A percentile compares a stretch with the other conserved stretches of the same genome.
Evolutionary conservation across 495 filamentous ascomycete species (phyloP).

Genomic region (Penicillium pancosmium): DNA sequence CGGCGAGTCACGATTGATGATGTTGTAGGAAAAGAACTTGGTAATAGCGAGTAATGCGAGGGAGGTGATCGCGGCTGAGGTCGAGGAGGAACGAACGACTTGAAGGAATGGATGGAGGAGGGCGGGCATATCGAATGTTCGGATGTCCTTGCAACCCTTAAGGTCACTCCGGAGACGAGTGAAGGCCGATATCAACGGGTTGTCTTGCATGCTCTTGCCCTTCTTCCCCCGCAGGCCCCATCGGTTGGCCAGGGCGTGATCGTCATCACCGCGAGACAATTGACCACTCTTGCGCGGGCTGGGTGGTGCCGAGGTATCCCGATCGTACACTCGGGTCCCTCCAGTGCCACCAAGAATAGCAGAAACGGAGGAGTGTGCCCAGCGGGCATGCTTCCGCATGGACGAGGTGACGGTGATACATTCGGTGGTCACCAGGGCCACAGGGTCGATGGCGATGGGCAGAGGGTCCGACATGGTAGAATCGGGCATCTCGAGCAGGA

Average conservation of each 20-base stretch:
- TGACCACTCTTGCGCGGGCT: conserved; percentile 39
- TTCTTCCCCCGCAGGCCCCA: conserved; percentile 97
- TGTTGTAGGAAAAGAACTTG: conserved; percentile 94
- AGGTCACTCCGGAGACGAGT: conserved; percentile 86
- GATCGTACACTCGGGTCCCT: conserved; percentile 51
- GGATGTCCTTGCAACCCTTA: conserved; percentile 91
- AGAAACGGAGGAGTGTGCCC: conserved; percentile 94
- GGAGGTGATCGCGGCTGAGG: conserved; percentile 93
- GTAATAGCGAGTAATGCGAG: conserved; percentile 93
- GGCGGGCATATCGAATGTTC: conserved; percentile 83
- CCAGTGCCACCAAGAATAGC: conserved; percentile 87
- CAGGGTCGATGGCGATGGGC: conserved; percentile 87
- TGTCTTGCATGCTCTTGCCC: conserved; percentile 97
- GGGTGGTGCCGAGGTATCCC: conserved; percentile 41
- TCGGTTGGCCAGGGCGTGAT: conserved; percentile 59
- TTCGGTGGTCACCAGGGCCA: conserved; percentile 96
- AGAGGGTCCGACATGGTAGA: conserved; percentile 40
- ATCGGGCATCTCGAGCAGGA: conserved; percentile 32
- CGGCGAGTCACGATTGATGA: conserved; percentile 80
- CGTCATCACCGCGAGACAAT: conserved; percentile 40
- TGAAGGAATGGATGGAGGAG: conserved; percentile 95
- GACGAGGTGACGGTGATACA: conserved; percentile 97
- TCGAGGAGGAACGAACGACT: conserved; percentile 95
- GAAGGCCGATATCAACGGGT: conserved; percentile 95
- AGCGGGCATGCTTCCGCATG: conserved; percentile 96